Evolutionary conservation across 768 basidiomycete genomes (phyloP).

Genomic region (Rhodotorula taiwanensis): DNA sequence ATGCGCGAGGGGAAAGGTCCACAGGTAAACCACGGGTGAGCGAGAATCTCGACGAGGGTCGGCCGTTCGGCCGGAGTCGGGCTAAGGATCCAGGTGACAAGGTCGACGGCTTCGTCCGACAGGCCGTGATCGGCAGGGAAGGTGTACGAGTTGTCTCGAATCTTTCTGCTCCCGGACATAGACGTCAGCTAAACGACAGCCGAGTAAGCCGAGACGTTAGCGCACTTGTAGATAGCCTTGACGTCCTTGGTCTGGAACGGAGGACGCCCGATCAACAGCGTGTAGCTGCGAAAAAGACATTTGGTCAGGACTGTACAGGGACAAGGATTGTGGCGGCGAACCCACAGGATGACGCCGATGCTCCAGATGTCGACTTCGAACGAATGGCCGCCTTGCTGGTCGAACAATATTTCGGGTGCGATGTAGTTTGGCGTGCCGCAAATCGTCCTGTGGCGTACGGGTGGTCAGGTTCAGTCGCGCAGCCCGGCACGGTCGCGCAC

Average conservation of each 20-base stretch:
- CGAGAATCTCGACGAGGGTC: constrained; percentile 72
- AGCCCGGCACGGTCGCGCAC: no score
- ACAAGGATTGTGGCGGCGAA: not conserved
- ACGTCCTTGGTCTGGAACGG: constrained; percentile 99
- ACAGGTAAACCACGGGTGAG: constrained; percentile 69
- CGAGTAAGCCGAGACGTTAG: constrained; percentile 38
- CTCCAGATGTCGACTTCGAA: constrained; percentile 99
- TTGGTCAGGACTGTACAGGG: no score
- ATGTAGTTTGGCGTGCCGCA: constrained; percentile 99
- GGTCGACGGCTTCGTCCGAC: constrained; percentile 63
- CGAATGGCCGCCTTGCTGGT: constrained; percentile 90
- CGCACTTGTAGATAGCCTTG: constrained; percentile 72
- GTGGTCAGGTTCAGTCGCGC: no score
- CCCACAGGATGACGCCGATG: constrained; percentile 79
- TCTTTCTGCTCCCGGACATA: constrained; percentile 55
- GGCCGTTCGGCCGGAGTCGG: constrained; percentile 57
- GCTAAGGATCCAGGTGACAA: constrained; percentile 69
- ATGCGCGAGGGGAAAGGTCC: constrained; percentile 77
- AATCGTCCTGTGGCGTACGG: constrained; percentile 56
- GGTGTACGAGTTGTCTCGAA: constrained; percentile 85
- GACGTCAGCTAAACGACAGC: constrained; percentile 45
- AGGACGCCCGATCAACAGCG: constrained; percentile 84
- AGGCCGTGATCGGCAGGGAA: constrained; percentile 73
- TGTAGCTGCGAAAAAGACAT: constrained; percentile 54
- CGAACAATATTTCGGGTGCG: constrained; percentile 93